These are phyloP conservation scores for Triglochin maritima DNA, from an alignment of 106 monocot genomes.

Conservation along the genomic window DNA sequence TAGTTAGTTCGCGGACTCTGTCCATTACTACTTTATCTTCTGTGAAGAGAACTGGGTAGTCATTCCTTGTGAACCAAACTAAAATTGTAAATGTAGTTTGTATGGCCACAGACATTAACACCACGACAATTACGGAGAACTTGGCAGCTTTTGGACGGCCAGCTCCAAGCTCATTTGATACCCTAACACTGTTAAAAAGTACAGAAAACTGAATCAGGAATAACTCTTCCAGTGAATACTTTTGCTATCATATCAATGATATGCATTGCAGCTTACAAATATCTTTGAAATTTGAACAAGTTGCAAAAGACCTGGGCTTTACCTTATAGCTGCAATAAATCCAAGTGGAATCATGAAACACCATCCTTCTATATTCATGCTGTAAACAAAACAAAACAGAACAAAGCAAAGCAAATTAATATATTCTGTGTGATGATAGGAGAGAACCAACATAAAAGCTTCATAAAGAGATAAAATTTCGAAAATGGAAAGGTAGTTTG, in stretches of 20 bases:
- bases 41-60: slow-evolving; percentile 23
- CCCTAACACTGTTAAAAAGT: slow-evolving; percentile 17
- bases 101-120: slow-evolving; percentile 14
- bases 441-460: neutral
- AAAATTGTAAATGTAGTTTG: slow-evolving; percentile 14
- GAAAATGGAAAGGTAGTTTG: neutral
- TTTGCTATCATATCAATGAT: neutral
- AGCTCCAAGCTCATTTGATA: slow-evolving; percentile 38
- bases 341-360: slow-evolving; percentile 32
- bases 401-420: neutral
- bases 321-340: slow-evolving; percentile 29
- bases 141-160: slow-evolving; percentile 25
- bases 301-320: neutral
- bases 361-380: slow-evolving; percentile 39
- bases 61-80: slow-evolving; percentile 9
- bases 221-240: neutral
- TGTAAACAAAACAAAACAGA: slow-evolving; percentile 1
- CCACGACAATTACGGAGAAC: slow-evolving; percentile 25
- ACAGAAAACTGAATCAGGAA: neutral
- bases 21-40: slow-evolving; percentile 7
- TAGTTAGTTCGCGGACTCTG: slow-evolving; percentile 8
- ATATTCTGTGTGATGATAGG: neutral
- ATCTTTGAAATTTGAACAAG: neutral
- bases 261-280: neutral
- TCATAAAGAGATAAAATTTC: neutral